phyloP scores from a whole-genome alignment of 306 rosid genomes.

The Pterocarpus santalinus region DNA sequence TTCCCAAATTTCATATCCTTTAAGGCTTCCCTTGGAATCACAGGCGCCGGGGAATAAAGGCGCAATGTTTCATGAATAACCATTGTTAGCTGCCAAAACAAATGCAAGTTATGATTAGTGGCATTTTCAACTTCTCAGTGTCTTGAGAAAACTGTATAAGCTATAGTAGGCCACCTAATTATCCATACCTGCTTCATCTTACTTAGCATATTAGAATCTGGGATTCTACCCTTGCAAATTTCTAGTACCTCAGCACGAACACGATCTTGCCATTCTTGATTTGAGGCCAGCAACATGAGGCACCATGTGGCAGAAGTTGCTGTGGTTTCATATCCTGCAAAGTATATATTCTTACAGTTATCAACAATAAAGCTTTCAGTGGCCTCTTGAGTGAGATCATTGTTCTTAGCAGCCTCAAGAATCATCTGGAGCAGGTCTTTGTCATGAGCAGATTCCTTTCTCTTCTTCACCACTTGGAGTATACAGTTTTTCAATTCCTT shows the following conservation, averaged over 20 bases:
- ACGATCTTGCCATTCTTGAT: slow-evolving; percentile 61
- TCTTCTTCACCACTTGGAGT: slow-evolving; percentile 50
- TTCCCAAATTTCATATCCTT: slow-evolving; percentile 46
- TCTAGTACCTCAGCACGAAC: slow-evolving; percentile 51
- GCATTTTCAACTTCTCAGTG: not conserved
- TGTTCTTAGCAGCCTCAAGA: slow-evolving; percentile 51
- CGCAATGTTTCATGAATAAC: slow-evolving; percentile 50
- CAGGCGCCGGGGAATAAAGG: slow-evolving; percentile 44
- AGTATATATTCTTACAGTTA: slow-evolving; percentile 32
- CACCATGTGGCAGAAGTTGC: slow-evolving; percentile 58
- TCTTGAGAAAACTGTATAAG: not conserved
- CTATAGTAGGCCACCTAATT: not conserved
- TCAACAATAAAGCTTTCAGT: slow-evolving; percentile 11
- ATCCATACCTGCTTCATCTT: slow-evolving; percentile 59
- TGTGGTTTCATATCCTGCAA: slow-evolving; percentile 43
- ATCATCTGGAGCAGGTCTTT: slow-evolving; percentile 53
- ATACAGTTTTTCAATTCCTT: slow-evolving; percentile 57
- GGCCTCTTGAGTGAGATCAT: slow-evolving; percentile 42
- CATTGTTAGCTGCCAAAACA: slow-evolving; percentile 47
- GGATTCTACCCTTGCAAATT: slow-evolving; percentile 45
- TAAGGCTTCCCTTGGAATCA: slow-evolving; percentile 40
- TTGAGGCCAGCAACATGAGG: slow-evolving; percentile 59
- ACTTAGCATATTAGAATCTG: slow-evolving; percentile 53
- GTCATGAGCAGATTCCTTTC: slow-evolving; percentile 35
- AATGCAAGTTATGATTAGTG: not conserved